Base-by-base conservation (phyloP, 2,329 filamentous ascomycete species). In the Cytospora paraplurivora region DNA sequence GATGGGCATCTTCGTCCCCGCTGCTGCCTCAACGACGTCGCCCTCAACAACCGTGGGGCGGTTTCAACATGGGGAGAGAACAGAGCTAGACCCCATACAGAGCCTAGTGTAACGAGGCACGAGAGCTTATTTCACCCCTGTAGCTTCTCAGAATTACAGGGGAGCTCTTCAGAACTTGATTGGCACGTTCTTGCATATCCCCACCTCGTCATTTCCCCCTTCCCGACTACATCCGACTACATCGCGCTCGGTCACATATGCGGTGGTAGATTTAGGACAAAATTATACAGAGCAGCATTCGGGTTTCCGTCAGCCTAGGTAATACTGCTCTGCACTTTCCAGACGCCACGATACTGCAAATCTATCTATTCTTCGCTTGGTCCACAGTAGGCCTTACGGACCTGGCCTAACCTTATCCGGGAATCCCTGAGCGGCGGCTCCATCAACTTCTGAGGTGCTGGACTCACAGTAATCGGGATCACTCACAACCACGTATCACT, bases 111-210 rank as follows among this genome's bases (percentile, higher is more conserved):
- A 47, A 47, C 44, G 44, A 19, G n/a, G n/a, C 44, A 47, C 44
- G 17, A 47, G 44, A 47, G 44, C 44, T 47, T 47, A 47, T 47
- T 47, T 10, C 11, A 47, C 10, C 44, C 44, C 44, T 47, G 44
- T 21, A n/a, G 8, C 11, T n/a, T 5, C n/a, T 47, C 44, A 47
- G n/a, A 47, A 15, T 47, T 47, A 21, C 41, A 47, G 41, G 41
- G 41, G 41, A 68, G 66, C 67, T 67, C 69, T 52, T 68, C 63
- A 66, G 64, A 55, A 33, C 50, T 47, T 71, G 68, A 71, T 71
- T 72, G 69, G 70, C 61, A 66, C 60, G 62, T 65, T 64, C 51
- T 47, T 64, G 57, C 62, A 57, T 57, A 38, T 61, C 55, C 49
- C 19, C 32, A 53, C 56, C 56, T 51, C 37, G 21, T 41, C 37